Base-by-base conservation (phyloP, 306 rosid species). In the Dalbergia cochinchinensis region DNA sequence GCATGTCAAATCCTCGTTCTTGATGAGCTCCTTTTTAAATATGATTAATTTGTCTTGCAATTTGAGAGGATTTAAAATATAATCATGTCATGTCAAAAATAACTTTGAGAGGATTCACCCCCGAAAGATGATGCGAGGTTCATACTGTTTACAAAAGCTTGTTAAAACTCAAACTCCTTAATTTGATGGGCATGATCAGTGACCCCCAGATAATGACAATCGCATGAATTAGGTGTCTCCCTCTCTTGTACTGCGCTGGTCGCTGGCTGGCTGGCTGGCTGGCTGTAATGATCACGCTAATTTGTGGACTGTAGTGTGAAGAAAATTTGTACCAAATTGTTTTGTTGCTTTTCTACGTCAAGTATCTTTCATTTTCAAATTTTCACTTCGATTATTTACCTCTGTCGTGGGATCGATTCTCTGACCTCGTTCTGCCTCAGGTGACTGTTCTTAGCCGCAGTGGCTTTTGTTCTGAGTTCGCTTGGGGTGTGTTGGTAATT, bases 391-490 rank as follows among this genome's bases (percentile, higher is more conserved):
- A 26, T 26, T 26, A 33, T 50, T 64, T 48, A 48, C 71, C 60
- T 19, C 41, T 58, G 57, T 58, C 55, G 54, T 50, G 7, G 5
- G 18, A 11, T 51, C 20, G 58, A 44, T 59, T 60, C 45, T 58
- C 79, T 74, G 71, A 75, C 62, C 79, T 45, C 0, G 47, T 26
- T 26, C 80, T 48, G 72, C 1, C 53, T 76, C 80, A 76, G 80
- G 80, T 68, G 73, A 47, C 19, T 6, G 19, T 68, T 68, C 6
- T 16, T 19, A 54, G 19, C 60, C 8, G 16, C 16, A 1, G 60
- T 7, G 20, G 19, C 9, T 53, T 42, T 26, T 26, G 31, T 26
- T 3, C 31, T 26, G 31, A 26, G 31, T 1, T 26, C 31, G 31
- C 2, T 26, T 26, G 31, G 31, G 1, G 31, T 26, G 31, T 26